phyloP scores from a whole-genome alignment of 257 asterid species.

The Plantago ovata region DNA sequence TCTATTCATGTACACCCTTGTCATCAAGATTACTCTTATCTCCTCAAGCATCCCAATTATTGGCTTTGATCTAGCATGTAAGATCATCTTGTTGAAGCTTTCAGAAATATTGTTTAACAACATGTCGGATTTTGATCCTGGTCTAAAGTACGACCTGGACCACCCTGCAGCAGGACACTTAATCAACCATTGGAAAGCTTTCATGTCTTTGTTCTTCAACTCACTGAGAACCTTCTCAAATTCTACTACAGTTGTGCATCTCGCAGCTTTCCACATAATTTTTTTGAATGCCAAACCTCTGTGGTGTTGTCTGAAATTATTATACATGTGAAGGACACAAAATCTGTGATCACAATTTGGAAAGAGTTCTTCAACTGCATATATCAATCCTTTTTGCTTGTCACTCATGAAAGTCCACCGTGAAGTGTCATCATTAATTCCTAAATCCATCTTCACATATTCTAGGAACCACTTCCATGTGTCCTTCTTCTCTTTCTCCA shows the following conservation, averaged over 20 bases:
- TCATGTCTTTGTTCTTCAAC: background rate
- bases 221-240: background rate
- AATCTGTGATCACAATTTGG: background rate
- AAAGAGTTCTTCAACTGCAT: background rate
- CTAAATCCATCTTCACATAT: background rate
- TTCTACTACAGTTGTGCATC: background rate
- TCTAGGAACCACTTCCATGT: conserved; percentile 4
- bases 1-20: too few relatives aligned
- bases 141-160: background rate
- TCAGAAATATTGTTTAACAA: background rate
- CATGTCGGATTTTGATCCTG: background rate
- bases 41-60: too few relatives aligned
- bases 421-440: background rate
- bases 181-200: background rate
- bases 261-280: background rate
- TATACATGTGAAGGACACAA: conserved; percentile 2
- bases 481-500: background rate
- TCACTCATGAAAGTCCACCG: background rate
- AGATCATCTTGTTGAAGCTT: too few relatives aligned
- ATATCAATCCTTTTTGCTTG: conserved; percentile 2
- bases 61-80: too few relatives aligned
- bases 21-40: too few relatives aligned
- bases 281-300: background rate
- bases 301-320: background rate
- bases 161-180: background rate